Conservation (phyloP, 1,284 basidiomycete species). For the Ganoderma sinense region DNA sequence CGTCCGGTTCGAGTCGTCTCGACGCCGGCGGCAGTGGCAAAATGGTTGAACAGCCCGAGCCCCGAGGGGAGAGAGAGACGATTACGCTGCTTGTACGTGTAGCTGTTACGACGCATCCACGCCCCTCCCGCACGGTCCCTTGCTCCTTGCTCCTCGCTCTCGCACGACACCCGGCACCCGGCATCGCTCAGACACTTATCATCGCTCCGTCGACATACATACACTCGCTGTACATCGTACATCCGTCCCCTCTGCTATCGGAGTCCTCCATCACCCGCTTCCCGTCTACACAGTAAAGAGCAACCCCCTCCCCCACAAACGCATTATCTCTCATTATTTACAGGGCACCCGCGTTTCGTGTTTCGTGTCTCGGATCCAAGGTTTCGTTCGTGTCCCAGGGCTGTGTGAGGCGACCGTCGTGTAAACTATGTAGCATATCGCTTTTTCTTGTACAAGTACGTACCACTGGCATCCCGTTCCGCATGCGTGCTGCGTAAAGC, state of each 20-base stretch:
- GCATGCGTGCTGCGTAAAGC: background rate
- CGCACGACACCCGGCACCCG: constrained; percentile 9
- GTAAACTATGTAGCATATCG: constrained; percentile 26
- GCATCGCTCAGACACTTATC: background rate
- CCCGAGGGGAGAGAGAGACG: background rate
- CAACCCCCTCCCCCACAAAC: background rate
- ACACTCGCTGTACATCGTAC: background rate
- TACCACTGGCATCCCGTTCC: background rate
- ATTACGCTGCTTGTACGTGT: background rate
- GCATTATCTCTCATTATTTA: constrained; percentile 3
- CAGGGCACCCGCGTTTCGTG: background rate
- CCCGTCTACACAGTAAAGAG: background rate
- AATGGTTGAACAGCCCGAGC: background rate
- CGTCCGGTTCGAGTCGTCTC: too few relatives aligned
- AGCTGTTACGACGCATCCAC: constrained; percentile 15
- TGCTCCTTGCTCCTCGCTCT: background rate
- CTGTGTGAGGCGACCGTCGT: constrained; percentile 12
- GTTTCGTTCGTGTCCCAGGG: background rate
- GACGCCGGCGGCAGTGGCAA: background rate
- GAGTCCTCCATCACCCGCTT: background rate
- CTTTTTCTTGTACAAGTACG: background rate
- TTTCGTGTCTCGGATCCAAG: background rate
- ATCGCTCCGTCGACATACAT: background rate
- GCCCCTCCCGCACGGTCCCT: background rate
- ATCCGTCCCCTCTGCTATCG: background rate